Evolutionary conservation across 139 green algal species (phyloP).

Genomic region (Tetraselmis striata): DNA sequence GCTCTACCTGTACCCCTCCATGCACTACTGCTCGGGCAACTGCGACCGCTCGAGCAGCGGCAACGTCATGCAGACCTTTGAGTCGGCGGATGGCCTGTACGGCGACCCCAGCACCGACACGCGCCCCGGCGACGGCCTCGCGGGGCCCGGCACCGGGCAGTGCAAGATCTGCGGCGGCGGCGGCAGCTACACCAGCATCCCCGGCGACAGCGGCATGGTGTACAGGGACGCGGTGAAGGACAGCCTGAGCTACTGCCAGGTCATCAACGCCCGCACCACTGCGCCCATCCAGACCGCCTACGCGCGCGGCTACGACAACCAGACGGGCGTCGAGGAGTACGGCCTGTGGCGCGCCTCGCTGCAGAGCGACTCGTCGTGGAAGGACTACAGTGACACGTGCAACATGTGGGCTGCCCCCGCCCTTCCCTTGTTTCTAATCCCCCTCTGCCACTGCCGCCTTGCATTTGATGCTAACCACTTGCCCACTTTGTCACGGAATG

Average conservation of each 20-base stretch:
- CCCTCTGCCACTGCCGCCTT: too few relatives aligned
- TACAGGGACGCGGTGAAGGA: neutral
- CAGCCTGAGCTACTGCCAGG: slow-evolving; percentile 2
- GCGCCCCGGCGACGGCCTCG: slow-evolving; percentile 1
- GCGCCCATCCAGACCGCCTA: neutral
- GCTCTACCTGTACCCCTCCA: slow-evolving; percentile 23
- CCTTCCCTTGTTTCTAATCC: too few relatives aligned
- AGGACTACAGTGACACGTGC: neutral
- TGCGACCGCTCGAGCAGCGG: slow-evolving; percentile 7
- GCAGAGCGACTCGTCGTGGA: neutral
- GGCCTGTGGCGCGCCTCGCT: neutral
- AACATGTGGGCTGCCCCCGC: too few relatives aligned
- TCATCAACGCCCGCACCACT: neutral
- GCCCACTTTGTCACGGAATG: too few relatives aligned
- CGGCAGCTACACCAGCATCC: neutral
- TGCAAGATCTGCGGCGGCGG: slow-evolving; percentile 10
- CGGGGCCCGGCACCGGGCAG: slow-evolving; percentile 4
- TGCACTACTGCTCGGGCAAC: slow-evolving; percentile 21
- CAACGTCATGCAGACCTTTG: slow-evolving; percentile 5
- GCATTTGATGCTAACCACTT: too few relatives aligned
- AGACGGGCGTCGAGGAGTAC: neutral
- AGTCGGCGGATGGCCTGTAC: neutral
- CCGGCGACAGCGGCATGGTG: neutral
- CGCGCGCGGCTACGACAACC: neutral
- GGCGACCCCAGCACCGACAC: neutral